These are phyloP conservation scores for Aspergillus asperescens DNA, from an alignment of 495 filamentous ascomycete species.

Conservation along the genomic window DNA sequence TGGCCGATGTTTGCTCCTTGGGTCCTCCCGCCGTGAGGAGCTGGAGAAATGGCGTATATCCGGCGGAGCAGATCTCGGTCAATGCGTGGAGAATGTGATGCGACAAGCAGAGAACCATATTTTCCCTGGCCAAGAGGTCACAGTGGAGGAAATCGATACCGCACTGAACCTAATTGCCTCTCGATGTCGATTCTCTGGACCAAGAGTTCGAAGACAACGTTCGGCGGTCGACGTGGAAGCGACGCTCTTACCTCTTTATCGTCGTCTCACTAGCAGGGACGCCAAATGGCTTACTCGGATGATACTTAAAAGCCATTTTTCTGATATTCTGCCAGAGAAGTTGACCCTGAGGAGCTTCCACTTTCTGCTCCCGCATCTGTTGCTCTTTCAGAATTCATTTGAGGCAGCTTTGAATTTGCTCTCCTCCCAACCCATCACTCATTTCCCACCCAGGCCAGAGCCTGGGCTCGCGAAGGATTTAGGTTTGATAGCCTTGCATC, in stretches of 20 bases:
- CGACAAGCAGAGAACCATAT: constrained; percentile 53
- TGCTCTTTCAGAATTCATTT: constrained; percentile 62
- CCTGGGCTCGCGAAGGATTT: constrained; percentile 29
- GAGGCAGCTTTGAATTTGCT: constrained; percentile 47
- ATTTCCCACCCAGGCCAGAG: constrained; percentile 40
- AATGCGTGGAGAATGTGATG: constrained; percentile 64
- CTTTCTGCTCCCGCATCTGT: constrained; percentile 53
- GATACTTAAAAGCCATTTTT: constrained; percentile 69
- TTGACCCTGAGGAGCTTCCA: constrained; percentile 49
- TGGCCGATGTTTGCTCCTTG: constrained; percentile 57
- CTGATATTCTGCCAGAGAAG: constrained; percentile 49
- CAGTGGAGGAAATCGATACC: constrained; percentile 69
- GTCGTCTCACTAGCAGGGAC: constrained; percentile 58
- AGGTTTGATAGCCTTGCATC: constrained; percentile 35
- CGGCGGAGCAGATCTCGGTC: constrained; percentile 59
- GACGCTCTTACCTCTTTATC: constrained; percentile 52
- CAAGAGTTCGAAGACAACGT: constrained; percentile 49
- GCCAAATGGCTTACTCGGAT: constrained; percentile 87
- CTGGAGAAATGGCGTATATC: constrained; percentile 56
- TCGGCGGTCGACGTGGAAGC: constrained; percentile 40
- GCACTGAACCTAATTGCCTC: constrained; percentile 59
- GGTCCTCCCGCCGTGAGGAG: constrained; percentile 51
- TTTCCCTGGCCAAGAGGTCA: constrained; percentile 42
- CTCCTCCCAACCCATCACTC: constrained; percentile 31
- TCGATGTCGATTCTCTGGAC: constrained; percentile 62